Evolutionary conservation across 2,329 filamentous ascomycete genomes (phyloP), one percentile per base, ranked within the genome.

Genomic region (Xylariomycetidae sp.): DNA sequence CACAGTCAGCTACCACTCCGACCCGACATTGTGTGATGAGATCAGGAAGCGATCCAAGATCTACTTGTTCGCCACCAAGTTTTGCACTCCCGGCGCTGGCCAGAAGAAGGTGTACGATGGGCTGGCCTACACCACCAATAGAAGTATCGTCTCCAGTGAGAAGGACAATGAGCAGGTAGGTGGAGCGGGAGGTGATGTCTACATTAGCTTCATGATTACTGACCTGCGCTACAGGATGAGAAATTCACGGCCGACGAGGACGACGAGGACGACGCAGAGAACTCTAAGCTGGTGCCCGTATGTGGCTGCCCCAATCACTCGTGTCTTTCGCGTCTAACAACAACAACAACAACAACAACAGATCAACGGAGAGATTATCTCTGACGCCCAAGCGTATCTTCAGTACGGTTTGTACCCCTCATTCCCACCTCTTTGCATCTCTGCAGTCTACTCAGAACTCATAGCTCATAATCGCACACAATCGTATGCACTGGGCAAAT

Each of bases 301-400:
- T 12, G 4, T 20, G 15, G 3, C 19, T 25, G 18, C n/a, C 16
- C 13, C 37, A 22, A n/a, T 3, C 20, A 19, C n/a, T 24, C 10
- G 32, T 19, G n/a, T 26, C 18, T 7, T 27, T 25, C 5, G 13
- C 18, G 8, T 24, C 29, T 22, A 29, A 30, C 19, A 25, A 29
- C 4, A 22, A 31, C 12, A 17, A 31, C 12, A 7, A 12, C 24
- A 25, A 25, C 12, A 25, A 13, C 24, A 12, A 25, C 24, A 12
- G 19, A 37, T 39, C 15, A 25, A 28, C 20, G 37, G 37, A n/a
- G 37, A 39, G 15, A 32, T 39, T 6, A 25, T 39, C 10, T 39
- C 29, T 22, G 37, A 39, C 19, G 37, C 37, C 19, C 19, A 15
- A 18, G 31, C 31, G 12, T 33, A 26, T 10, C 31, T 33, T 10